phyloP scores from a whole-genome alignment of 2,329 filamentous ascomycete genomes.

The Hysterium pulicare region DNA sequence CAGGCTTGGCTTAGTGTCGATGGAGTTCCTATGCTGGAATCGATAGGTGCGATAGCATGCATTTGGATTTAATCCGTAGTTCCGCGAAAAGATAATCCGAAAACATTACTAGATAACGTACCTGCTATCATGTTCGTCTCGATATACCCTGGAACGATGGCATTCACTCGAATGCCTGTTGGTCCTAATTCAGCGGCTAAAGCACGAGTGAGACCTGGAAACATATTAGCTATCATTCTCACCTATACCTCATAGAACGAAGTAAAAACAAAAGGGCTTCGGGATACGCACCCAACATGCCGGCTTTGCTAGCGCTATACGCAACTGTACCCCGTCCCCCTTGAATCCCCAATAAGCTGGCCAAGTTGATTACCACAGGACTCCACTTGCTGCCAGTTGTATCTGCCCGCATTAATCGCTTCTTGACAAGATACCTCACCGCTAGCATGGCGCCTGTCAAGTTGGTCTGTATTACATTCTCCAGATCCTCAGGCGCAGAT shows the following conservation, averaged over 20 bases:
- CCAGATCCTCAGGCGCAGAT: slow-evolving; percentile 50
- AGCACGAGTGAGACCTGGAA: slow-evolving; percentile 63
- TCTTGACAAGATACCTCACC: slow-evolving; percentile 52
- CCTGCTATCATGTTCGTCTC: slow-evolving; percentile 74
- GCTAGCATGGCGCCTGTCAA: slow-evolving; percentile 63
- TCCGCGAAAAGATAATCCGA: too few relatives aligned
- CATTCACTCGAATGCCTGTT: slow-evolving; percentile 69
- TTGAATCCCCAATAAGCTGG: slow-evolving; percentile 68
- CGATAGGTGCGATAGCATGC: too few relatives aligned
- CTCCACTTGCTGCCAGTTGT: slow-evolving; percentile 8
- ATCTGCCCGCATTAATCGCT: slow-evolving; percentile 42
- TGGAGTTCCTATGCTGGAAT: too few relatives aligned
- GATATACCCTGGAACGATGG: slow-evolving; percentile 79
- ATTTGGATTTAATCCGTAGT: too few relatives aligned
- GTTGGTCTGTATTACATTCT: slow-evolving; percentile 65
- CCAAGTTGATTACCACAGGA: slow-evolving; percentile 72
- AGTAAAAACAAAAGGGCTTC: too few relatives aligned
- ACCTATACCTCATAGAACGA: neutral
- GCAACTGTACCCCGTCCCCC: slow-evolving; percentile 67
- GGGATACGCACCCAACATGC: slow-evolving; percentile 70
- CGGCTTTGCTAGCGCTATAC: slow-evolving; percentile 79
- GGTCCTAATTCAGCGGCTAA: slow-evolving; percentile 61
- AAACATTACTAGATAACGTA: slow-evolving; percentile 40
- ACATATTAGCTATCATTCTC: neutral
- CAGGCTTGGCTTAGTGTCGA: too few relatives aligned